These are phyloP conservation scores for Backusella morwellensis DNA, from an alignment of 192 early-diverging fungal genomes.

Conservation along the genomic window DNA sequence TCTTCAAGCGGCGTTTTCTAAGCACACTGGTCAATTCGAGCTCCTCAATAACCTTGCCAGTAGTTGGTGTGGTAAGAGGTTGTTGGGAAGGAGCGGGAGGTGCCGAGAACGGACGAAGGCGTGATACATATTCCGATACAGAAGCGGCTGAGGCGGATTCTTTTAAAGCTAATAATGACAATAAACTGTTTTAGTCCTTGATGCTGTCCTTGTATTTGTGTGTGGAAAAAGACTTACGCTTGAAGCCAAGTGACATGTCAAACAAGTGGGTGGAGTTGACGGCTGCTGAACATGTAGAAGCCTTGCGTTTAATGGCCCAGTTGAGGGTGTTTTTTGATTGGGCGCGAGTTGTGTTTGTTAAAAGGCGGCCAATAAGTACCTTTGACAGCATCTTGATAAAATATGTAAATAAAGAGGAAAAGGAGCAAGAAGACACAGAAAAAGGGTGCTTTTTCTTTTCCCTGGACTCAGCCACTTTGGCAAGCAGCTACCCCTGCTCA, in stretches of 20 bases:
- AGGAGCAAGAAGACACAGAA: background rate
- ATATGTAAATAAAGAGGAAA: background rate
- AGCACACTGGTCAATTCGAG: conserved; percentile 74
- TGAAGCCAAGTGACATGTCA: conserved; percentile 7
- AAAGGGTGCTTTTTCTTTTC: background rate
- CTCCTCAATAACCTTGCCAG: conserved; percentile 11
- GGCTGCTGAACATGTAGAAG: background rate
- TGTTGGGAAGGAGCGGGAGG: conserved; percentile 21
- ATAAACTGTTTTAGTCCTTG: background rate
- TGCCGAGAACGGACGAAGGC: conserved; percentile 19
- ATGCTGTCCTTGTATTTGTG: background rate
- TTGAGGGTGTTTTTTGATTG: background rate
- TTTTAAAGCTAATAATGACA: conserved; percentile 5
- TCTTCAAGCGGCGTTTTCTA: conserved; percentile 85
- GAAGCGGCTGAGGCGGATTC: background rate
- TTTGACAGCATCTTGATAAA: background rate
- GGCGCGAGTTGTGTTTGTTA: background rate
- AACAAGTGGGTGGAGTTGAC: background rate
- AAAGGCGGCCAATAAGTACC: background rate
- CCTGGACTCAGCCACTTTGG: conserved; percentile 3
- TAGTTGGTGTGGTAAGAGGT: background rate
- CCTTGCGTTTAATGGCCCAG: background rate
- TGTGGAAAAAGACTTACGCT: background rate
- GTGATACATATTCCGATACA: conserved; percentile 20
- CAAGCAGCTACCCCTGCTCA: background rate